These are phyloP conservation scores for Eucalyptus paniculata DNA, from an alignment of 345 rosid genomes.

Conservation along the genomic window DNA sequence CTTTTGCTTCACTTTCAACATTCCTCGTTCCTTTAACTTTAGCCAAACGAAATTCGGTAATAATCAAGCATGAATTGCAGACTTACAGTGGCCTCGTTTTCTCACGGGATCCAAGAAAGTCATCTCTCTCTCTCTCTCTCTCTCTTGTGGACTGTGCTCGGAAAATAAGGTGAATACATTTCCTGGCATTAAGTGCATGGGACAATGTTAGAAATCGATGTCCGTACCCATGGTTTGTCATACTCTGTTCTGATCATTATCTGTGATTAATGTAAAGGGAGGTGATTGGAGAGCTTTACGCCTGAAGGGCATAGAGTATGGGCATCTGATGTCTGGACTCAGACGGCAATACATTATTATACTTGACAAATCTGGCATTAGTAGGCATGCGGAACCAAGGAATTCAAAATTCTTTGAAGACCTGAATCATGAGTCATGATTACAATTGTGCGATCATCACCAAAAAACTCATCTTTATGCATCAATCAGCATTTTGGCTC, in stretches of 20 bases:
- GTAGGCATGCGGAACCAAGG: background rate
- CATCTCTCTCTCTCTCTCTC: background rate
- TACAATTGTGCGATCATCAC: background rate
- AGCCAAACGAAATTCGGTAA: background rate
- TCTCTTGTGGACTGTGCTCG: background rate
- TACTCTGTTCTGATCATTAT: background rate
- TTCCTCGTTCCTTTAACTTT: background rate
- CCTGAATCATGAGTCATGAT: background rate
- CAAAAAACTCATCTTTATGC: background rate
- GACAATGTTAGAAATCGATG: background rate
- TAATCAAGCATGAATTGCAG: background rate
- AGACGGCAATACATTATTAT: background rate
- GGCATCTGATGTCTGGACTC: background rate
- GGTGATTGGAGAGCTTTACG: background rate
- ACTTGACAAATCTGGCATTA: background rate
- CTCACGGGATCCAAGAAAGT: background rate
- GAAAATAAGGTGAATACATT: background rate
- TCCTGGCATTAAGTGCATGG: background rate
- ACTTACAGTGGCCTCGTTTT: background rate
- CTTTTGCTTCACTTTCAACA: background rate
- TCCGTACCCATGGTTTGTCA: background rate
- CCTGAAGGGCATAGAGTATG: background rate
- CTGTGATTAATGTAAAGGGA: background rate
- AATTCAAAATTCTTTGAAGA: background rate
- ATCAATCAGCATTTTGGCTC: background rate